Evolutionary conservation across 2,329 filamentous ascomycete species (phyloP), one percentile per base, ranked within the genome.

Genomic region (Elsinoe perseae): DNA sequence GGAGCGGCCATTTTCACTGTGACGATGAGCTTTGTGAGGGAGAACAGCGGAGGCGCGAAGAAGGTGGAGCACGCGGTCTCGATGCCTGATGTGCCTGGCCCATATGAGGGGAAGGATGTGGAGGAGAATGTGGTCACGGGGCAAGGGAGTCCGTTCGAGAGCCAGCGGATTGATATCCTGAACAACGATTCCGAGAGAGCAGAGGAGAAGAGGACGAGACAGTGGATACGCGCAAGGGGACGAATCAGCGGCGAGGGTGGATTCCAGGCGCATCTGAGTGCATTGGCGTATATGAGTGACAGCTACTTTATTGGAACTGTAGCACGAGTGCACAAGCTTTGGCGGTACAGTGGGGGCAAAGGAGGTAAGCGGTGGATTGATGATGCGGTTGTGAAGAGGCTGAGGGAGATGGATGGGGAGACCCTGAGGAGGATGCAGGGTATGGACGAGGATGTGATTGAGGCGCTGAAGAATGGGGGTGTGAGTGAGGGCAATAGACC

Each of bases 1-100:
- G 93, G 91, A 8, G 82, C 83, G 59, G 87, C 87, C 66, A 97
- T 98, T 73, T 97, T 97, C 74, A 97, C 92, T 16, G 93, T 89
- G 1, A 98, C 92, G 4, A 83, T 95, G 72, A 93, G 87, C 61
- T 97, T 98, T 69, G 85, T 86, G 66, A 78, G 82, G 16, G 83
- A 85, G 65, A 79, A 77, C 59, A 80, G 77, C 60, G 80, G 78
- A 53, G 79, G 80, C 2, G 73, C 77, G 64, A 71, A 77, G 62
- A 72, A 68, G 40, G 78, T 93, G 3, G 71, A 81, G 56, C 90
- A 96, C 73, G 80, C 83, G 2, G 77, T 77, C 8, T 73, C 75
- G 60, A 78, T 80, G 68, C 70, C 70, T 4, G 65, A 74, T 25
- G 73, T 78, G 56, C 64, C 75, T 44, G 68, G 72, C 25, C 76